phyloP scores from a whole-genome alignment of 345 rosid genomes.

The Sonneratia alba region DNA sequence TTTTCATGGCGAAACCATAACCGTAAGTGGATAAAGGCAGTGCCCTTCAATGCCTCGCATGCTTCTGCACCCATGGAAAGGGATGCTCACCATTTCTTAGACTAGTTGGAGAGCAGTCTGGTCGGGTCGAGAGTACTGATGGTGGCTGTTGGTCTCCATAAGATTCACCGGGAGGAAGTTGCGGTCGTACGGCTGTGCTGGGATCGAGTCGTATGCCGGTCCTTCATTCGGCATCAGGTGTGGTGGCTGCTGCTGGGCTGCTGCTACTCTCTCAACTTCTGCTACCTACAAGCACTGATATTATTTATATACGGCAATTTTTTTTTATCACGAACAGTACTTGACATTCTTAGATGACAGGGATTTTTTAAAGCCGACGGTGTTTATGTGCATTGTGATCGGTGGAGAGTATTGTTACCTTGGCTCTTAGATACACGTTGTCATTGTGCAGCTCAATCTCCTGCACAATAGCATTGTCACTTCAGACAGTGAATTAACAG shows the following conservation, averaged over 20 bases:
- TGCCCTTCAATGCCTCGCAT: neutral
- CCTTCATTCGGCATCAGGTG: neutral
- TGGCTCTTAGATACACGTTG: constrained; percentile 59
- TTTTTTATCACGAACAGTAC: neutral
- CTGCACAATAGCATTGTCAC: constrained; percentile 24
- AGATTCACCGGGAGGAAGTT: constrained; percentile 53
- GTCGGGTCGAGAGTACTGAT: constrained; percentile 36
- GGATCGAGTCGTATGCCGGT: neutral
- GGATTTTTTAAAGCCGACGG: neutral
- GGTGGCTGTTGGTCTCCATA: constrained; percentile 47
- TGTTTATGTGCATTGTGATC: neutral
- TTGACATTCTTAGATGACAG: neutral
- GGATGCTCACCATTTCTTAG: constrained; percentile 19
- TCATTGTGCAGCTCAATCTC: constrained; percentile 80
- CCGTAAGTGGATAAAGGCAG: neutral
- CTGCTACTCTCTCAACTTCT: constrained; percentile 43
- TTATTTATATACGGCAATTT: neutral
- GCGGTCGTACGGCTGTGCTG: constrained; percentile 22
- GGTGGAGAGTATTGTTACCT: constrained; percentile 27
- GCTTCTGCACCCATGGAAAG: neutral
- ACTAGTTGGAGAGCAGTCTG: constrained; percentile 72
- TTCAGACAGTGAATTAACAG: neutral
- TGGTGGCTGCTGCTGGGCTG: constrained; percentile 21
- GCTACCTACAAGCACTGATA: constrained; percentile 34
- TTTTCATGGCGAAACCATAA: neutral